Conservation (phyloP, 73 alveolate genomes). For the Tetrahymena elliotti region DNA sequence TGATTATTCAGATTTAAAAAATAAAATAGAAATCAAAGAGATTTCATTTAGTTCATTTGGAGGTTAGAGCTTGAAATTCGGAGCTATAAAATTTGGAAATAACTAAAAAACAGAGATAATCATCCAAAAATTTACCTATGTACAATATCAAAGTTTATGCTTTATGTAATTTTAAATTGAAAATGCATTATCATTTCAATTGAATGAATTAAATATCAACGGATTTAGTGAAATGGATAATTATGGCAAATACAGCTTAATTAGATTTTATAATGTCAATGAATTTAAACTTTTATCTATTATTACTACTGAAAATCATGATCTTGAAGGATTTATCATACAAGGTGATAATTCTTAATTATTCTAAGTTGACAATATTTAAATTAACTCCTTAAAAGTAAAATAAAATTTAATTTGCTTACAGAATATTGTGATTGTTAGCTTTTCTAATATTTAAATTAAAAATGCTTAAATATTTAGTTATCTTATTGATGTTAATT, state of each 20-base stretch:
- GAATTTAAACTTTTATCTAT: too few species aligned
- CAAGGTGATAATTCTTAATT: background rate
- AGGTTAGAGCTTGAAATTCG: background rate
- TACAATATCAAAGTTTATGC: background rate
- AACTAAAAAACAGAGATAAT: background rate
- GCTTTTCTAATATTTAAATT: too few species aligned
- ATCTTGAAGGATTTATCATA: background rate
- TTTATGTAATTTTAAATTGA: too few species aligned
- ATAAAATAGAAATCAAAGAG: too few species aligned
- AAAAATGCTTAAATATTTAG: background rate
- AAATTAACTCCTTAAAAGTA: too few species aligned
- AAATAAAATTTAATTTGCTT: too few species aligned
- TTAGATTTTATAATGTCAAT: background rate
- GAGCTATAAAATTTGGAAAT: background rate
- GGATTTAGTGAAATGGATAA: background rate
- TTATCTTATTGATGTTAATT: background rate
- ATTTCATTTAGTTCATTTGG: background rate
- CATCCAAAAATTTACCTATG: too few species aligned
- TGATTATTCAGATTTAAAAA: too few species aligned
- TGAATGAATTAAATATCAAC: too few species aligned
- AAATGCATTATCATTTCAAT: too few species aligned
- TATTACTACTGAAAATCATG: background rate
- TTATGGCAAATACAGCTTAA: too few species aligned
- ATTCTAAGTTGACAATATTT: too few species aligned
- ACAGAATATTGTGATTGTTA: background rate